Base-by-base conservation (phyloP, 2,329 filamentous ascomycete genomes). In the Fusarium sp. region DNA sequence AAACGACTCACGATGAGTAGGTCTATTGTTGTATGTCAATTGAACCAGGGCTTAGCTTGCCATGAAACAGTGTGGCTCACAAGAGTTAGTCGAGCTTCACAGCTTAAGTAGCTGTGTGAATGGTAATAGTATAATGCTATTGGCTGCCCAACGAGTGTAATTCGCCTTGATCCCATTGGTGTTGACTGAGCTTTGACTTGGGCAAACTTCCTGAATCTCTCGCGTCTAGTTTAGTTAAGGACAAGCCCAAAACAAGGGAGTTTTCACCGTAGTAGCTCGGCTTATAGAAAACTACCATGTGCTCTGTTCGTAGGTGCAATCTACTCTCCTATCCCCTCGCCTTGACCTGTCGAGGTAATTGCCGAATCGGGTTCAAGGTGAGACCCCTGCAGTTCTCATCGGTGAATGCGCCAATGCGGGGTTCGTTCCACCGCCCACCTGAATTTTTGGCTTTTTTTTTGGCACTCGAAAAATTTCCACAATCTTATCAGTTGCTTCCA, bases 401-500 rank as follows among this genome's bases (percentile, higher is more conserved):
- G 76, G 76, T 79, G 74, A 75, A 71, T n/a, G 39, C 61, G 59
- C 61, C 41, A 67, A 71, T 79, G 80, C 80, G 80, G 80, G 80
- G 79, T 80, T 73, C 75, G 78, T 80, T 73, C 75, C 69, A 77
- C 71, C 69, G 69, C 73, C 70, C 71, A 68, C 75, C 70, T 54
- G 50, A 68, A 75, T 71, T 80, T 48, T 48, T 48, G 41, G 24
- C 45, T 80, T 80, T 80, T 80, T 73, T 68, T 75, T 65, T 65
- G 56, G 65, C 66, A 59, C 70, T 77, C 58, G 75, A 81, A 81
- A 81, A 74, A 79, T 81, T 81, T 80, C 73, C 71, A 76, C 76
- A 79, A 80, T 81, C 80, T 81, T 81, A 81, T 81, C 80, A 75
- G 73, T 67, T 67, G 63, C 43, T 65, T 60, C 54, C 22, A 73